Percentiles rank a stretch among this genome's conserved stretches.
These are phyloP conservation scores for Aspergillus quadricinctus DNA, from an alignment of 2,329 filamentous ascomycete species.

Conservation along the genomic window DNA sequence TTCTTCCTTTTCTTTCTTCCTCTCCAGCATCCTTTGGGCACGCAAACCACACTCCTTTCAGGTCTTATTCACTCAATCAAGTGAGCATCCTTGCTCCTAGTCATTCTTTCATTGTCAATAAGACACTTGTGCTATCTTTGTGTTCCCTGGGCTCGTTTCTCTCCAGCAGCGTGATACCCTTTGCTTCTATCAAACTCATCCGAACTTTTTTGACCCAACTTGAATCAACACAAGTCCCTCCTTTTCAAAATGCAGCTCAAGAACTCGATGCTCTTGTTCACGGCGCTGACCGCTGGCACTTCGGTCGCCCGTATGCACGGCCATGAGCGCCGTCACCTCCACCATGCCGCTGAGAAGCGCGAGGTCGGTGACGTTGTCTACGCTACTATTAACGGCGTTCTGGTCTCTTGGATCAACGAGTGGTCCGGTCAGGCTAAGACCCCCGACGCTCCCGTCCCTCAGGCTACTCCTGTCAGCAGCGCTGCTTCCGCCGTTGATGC, in stretches of 20 bases:
- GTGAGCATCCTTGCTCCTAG: slow-evolving; percentile 10
- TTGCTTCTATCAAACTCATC: background rate
- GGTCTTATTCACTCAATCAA: slow-evolving; percentile 4
- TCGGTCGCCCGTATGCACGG: slow-evolving; percentile 35
- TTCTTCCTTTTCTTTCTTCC: slow-evolving; percentile 1
- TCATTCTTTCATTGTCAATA: slow-evolving; percentile 13
- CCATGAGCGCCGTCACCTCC: slow-evolving; percentile 36
- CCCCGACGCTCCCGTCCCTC: slow-evolving; percentile 9
- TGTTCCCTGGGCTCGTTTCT: slow-evolving; percentile 5
- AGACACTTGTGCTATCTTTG: slow-evolving; percentile 7
- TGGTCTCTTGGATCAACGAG: slow-evolving; percentile 34
- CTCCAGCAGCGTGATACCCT: slow-evolving; percentile 5
- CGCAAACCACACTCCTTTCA: slow-evolving; percentile 14
- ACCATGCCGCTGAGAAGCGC: slow-evolving; percentile 26
- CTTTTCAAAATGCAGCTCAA: slow-evolving; percentile 35
- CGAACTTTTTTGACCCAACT: slow-evolving; percentile 1
- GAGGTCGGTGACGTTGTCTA: slow-evolving; percentile 29
- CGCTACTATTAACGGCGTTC: slow-evolving; percentile 31
- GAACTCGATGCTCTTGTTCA: slow-evolving; percentile 32
- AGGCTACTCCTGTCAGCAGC: slow-evolving; percentile 15
- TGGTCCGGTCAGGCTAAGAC: slow-evolving; percentile 24
- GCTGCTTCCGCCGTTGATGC: slow-evolving; percentile 5
- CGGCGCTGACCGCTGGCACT: slow-evolving; percentile 34
- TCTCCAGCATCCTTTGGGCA: slow-evolving; percentile 2
- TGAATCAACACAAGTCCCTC: background rate